Evolutionary conservation across 73 alveolate genomes (phyloP).

Genomic region (Tetrahymena thermophila): DNA sequence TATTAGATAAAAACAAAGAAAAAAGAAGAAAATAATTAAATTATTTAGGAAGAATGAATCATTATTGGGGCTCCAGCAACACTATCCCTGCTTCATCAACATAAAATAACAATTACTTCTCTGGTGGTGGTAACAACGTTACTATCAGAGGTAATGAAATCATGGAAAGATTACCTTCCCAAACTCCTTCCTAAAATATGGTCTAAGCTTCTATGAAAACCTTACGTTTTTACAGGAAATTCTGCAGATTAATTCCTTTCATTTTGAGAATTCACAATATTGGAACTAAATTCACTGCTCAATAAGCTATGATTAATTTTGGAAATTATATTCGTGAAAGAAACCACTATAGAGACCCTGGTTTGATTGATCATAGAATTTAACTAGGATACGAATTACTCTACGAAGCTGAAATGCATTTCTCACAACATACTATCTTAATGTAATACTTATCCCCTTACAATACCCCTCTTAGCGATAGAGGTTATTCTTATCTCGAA

Average conservation of each 20-base stretch:
- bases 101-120: background rate
- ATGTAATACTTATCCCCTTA: conserved; percentile 17
- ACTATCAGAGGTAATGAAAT: conserved; percentile 40
- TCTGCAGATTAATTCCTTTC: conserved; percentile 33
- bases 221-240: conserved; percentile 31
- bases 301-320: conserved; percentile 36
- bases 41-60: background rate
- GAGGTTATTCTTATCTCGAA: conserved; percentile 43
- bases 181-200: conserved; percentile 32
- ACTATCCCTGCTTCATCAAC: background rate
- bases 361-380: conserved; percentile 22
- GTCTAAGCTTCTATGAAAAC: conserved; percentile 24
- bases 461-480: conserved; percentile 11
- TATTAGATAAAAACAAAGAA: background rate
- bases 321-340: conserved; percentile 21
- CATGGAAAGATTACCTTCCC: conserved; percentile 20
- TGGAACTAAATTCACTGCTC: conserved; percentile 10
- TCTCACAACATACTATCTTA: conserved; percentile 17
- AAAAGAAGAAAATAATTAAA: background rate
- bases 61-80: background rate
- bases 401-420: conserved; percentile 31
- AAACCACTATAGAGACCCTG: conserved; percentile 26
- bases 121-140: conserved; percentile 36
- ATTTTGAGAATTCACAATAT: conserved; percentile 29
- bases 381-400: conserved; percentile 17